Percentiles rank a stretch among this genome's conserved stretches.
phyloP scores from a whole-genome alignment of 2,329 filamentous ascomycete species.

The Samsoniella hepiali region DNA sequence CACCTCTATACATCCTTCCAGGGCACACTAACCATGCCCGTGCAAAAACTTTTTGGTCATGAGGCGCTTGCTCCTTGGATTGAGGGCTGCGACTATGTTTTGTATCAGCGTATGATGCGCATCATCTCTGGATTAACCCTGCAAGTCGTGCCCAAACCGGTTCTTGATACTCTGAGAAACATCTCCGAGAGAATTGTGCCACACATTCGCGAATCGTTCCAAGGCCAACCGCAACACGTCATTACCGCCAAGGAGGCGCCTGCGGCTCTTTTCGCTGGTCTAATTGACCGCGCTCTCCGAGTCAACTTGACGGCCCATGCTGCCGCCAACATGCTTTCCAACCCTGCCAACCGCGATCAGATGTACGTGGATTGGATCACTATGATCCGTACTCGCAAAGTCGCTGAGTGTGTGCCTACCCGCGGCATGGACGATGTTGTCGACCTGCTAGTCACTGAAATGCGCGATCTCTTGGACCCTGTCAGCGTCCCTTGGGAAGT shows the following conservation, averaged over 20 bases:
- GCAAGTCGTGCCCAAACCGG: slow-evolving; percentile 84
- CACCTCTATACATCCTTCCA: slow-evolving; percentile 93
- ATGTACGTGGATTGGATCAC: slow-evolving; percentile 93
- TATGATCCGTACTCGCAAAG: slow-evolving; percentile 59
- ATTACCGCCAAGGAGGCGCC: slow-evolving; percentile 83
- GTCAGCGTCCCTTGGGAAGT: slow-evolving; percentile 63
- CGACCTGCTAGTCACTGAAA: slow-evolving; percentile 60
- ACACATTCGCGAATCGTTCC: slow-evolving; percentile 82
- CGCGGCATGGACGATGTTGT: slow-evolving; percentile 65
- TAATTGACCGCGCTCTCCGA: slow-evolving; percentile 81
- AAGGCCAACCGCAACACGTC: slow-evolving; percentile 80
- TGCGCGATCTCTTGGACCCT: slow-evolving; percentile 68
- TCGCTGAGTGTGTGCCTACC: slow-evolving; percentile 61
- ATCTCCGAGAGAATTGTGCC: slow-evolving; percentile 78
- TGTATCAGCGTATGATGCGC: slow-evolving; percentile 96
- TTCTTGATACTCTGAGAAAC: slow-evolving; percentile 80
- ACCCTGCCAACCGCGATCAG: slow-evolving; percentile 82
- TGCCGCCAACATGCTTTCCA: slow-evolving; percentile 86
- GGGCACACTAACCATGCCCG: slow-evolving; percentile 92
- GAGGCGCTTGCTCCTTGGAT: slow-evolving; percentile 86
- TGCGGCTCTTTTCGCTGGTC: slow-evolving; percentile 80
- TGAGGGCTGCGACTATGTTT: slow-evolving; percentile 88
- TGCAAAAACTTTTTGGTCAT: slow-evolving; percentile 86
- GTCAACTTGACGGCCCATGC: slow-evolving; percentile 94
- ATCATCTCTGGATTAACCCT: slow-evolving; percentile 86